Percentiles rank a stretch among this genome's conserved stretches.
Conservation (phyloP, 768 basidiomycete genomes). For the Hypholoma sublateritium region DNA sequence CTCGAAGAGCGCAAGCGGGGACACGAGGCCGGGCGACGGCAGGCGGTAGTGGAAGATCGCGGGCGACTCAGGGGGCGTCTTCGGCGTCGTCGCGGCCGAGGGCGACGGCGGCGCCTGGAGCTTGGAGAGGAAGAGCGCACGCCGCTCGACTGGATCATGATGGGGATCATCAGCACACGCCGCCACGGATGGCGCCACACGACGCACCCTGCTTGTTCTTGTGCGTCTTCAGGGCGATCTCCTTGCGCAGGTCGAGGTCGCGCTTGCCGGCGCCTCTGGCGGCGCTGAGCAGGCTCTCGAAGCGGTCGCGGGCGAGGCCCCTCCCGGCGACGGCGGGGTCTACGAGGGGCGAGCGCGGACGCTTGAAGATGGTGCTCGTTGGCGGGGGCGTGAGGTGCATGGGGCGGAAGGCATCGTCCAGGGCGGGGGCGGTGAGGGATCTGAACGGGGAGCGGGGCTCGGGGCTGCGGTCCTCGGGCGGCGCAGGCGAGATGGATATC, state of each 20-base stretch:
- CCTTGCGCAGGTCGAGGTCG: slow-evolving; percentile 64
- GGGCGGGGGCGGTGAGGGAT: slow-evolving; percentile 25
- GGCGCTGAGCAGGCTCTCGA: slow-evolving; percentile 62
- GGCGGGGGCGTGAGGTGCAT: slow-evolving; percentile 59
- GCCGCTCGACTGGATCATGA: slow-evolving; percentile 64
- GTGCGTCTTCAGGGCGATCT: slow-evolving; percentile 72
- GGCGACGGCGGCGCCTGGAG: slow-evolving; percentile 67
- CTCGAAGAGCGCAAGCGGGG: slow-evolving; percentile 62
- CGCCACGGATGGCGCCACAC: neutral
- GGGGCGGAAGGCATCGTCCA: slow-evolving; percentile 56
- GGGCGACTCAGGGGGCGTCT: slow-evolving; percentile 70
- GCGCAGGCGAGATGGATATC: slow-evolving; percentile 70
- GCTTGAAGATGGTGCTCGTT: slow-evolving; percentile 38
- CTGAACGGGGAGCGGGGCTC: slow-evolving; percentile 69
- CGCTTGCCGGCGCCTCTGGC: slow-evolving; percentile 50
- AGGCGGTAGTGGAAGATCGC: slow-evolving; percentile 67
- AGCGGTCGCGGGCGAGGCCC: slow-evolving; percentile 63
- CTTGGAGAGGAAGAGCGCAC: slow-evolving; percentile 74
- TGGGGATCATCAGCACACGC: slow-evolving; percentile 3
- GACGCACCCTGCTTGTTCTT: slow-evolving; percentile 71
- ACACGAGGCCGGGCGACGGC: slow-evolving; percentile 66
- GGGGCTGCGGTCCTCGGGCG: slow-evolving; percentile 45
- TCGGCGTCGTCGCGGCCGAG: slow-evolving; percentile 53
- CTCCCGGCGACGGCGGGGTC: slow-evolving; percentile 42
- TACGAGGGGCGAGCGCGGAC: slow-evolving; percentile 48